Evolutionary conservation across 169 alveolate species (phyloP), one percentile per base, ranked within the genome.

Genomic region (Eimeria maxima): DNA sequence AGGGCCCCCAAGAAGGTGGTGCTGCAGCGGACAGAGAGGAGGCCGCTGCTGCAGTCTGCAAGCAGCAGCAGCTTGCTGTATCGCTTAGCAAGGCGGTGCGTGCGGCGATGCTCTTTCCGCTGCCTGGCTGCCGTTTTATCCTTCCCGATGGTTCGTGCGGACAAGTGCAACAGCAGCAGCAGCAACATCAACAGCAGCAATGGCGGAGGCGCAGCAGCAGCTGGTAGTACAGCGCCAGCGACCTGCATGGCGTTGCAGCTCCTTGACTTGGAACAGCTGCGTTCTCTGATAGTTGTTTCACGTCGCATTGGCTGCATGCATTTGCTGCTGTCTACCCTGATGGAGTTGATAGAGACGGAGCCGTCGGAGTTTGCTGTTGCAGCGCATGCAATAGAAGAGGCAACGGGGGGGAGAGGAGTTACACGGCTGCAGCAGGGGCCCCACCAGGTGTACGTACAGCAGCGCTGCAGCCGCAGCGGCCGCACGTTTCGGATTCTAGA

Each of bases 81-180:
- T 33, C 47, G 78, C 16, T 22, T 87, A 45, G 55, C 84, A 5
- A 50, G 94, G 18, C 87, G 94, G 20, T 94, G 96, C 87, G 94
- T 94, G 27, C 86, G 93, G 53, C 93, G 96, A 13, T 90, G 89
- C 78, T 53, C 96, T 13, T 94, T 90, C 87, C 84, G 71, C 57
- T 94, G 96, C 65, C 53, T 94, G 47, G 89, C 94, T 16, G 93
- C 96, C 24, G 80, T 94, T 65, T 84, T 83, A 18, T 42, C 88
- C 24, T 87, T 42, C 71, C 93, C 96, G 11, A 29, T 63, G 76
- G 16, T 53, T 16, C 11, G 63, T 8, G 22, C 3, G 22, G 18
- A 3, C 63, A 53, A 13, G 29, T 16, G 81, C 27, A 63, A 45
- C 69, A 22, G 38, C 65, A 50, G 45, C 71, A 38, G 38, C 90